These are phyloP conservation scores for Beauveria scarabaeidicola DNA, from an alignment of 2,329 filamentous ascomycete species.

Conservation along the genomic window DNA sequence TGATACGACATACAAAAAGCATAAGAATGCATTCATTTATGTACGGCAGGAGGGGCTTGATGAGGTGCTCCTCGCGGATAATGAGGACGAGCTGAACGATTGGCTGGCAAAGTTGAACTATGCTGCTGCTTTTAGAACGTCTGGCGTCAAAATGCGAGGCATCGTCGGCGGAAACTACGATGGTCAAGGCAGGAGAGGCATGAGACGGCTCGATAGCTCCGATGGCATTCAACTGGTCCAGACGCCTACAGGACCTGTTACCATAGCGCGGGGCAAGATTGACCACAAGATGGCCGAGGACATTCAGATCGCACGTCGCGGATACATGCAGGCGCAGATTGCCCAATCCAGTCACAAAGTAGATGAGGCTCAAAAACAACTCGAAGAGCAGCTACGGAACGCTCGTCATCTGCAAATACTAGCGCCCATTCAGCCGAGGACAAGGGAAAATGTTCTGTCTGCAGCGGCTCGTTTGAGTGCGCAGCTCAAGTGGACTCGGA, in stretches of 20 bases:
- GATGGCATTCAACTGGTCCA: constrained; percentile 53
- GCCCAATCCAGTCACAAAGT: constrained; percentile 74
- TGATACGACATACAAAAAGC: constrained; percentile 82
- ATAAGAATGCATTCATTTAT: constrained; percentile 91
- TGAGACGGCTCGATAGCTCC: constrained; percentile 61
- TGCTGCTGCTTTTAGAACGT: constrained; percentile 85
- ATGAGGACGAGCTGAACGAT: constrained; percentile 86
- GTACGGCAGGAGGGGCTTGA: constrained; percentile 80
- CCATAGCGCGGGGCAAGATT: constrained; percentile 62
- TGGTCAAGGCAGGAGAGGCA: constrained; percentile 64
- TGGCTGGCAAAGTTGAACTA: constrained; percentile 97
- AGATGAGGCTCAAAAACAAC: constrained; percentile 60
- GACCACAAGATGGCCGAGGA: constrained; percentile 79
- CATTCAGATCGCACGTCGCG: constrained; percentile 70
- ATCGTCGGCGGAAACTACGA: constrained; percentile 80
- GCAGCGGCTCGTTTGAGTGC: constrained; percentile 78
- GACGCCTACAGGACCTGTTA: constrained; percentile 65
- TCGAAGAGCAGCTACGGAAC: constrained; percentile 79
- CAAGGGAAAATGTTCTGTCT: constrained; percentile 75
- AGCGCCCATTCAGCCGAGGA: constrained; percentile 84
- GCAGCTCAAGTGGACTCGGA: constrained; percentile 86
- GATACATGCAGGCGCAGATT: constrained; percentile 79
- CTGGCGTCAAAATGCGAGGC: constrained; percentile 82
- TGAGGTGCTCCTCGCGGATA: constrained; percentile 84
- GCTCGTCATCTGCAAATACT: constrained; percentile 83